Base-by-base conservation (phyloP, 805 yeast genomes). In the Teunomyces barrocoloradensis region DNA sequence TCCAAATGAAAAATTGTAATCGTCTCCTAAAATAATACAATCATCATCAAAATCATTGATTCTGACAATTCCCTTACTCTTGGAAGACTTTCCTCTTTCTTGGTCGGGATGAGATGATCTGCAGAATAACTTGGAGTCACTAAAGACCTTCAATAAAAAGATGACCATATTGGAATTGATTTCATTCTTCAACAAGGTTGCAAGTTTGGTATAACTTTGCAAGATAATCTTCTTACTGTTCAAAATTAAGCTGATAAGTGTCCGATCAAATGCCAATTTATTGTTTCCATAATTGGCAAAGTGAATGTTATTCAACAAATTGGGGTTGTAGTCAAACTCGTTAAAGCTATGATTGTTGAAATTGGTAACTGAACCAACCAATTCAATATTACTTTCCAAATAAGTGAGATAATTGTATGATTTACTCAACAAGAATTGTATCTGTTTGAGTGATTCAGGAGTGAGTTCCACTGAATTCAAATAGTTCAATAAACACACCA, bases 1-100 rank as follows among this genome's bases (percentile, higher is more conserved):
- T 3, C 87, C 87, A 60, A 68, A 78, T 3, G 74, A 71, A 55
- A 71, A 73, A 15, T 75, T 78, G 50, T 71, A 75, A 40, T 74
- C 78, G 25, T 80, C 80, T 33, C 69, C 73, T 12, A 83, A 66
- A 30, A 79, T 42, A 5, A 67, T 46, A 2, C 50, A 40, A 23
- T 51, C 53, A 3, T 46, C 40, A 37, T 66, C 64, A 20, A 46
- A 55, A 49, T 70, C 75, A 5, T 47, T 50, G 6, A 64, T 47
- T 34, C 50, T 34, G 12, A 34, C 42, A 23, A 23, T 18, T 6
- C 36, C 33, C n/a, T 57, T 56, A 20, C 28, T 51, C 35, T 61
- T 64, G 20, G 52, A 43, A 1, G 53, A 29, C 44, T 63, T 71
- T 3, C 53, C 40, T 29, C 54, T 58, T 3, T 60, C 64, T 29